Conservation (phyloP, 768 basidiomycete genomes). For the Thelephora ganbajun region DNA sequence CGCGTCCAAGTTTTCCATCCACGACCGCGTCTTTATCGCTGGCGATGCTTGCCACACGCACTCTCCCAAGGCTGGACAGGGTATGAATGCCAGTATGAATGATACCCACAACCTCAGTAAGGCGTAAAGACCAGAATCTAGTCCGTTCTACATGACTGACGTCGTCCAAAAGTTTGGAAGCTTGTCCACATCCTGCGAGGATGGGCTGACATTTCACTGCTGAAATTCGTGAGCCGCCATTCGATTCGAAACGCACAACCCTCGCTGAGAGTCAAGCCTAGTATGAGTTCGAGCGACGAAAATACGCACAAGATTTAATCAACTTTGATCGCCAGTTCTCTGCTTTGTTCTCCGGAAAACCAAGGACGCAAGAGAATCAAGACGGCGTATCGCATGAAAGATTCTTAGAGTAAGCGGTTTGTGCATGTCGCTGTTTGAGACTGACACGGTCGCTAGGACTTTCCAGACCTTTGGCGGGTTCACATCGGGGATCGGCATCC, state of each 20-base stretch:
- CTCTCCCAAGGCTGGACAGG: slow-evolving; percentile 33
- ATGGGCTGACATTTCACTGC: slow-evolving; percentile 28
- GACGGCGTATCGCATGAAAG: slow-evolving; percentile 36
- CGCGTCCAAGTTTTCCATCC: slow-evolving; percentile 31
- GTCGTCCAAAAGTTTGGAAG: slow-evolving; percentile 31
- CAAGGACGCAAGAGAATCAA: slow-evolving; percentile 21
- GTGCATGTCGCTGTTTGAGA: background rate
- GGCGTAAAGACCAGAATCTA: background rate
- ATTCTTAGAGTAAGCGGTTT: slow-evolving; percentile 25
- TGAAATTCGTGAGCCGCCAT: slow-evolving; percentile 27
- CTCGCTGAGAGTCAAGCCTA: slow-evolving; percentile 6
- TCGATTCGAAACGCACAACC: background rate
- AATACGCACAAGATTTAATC: slow-evolving; percentile 41
- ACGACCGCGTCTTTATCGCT: slow-evolving; percentile 39
- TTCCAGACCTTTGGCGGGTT: slow-evolving; percentile 33
- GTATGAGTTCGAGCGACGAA: slow-evolving; percentile 40
- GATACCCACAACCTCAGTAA: slow-evolving; percentile 37
- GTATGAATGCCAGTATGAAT: slow-evolving; percentile 40
- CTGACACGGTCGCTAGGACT: slow-evolving; percentile 15
- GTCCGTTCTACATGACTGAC: background rate
- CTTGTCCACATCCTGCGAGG: slow-evolving; percentile 33
- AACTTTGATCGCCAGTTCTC: slow-evolving; percentile 38
- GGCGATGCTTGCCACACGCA: slow-evolving; percentile 40
- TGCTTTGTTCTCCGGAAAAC: slow-evolving; percentile 40
- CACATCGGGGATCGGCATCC: slow-evolving; percentile 34